Base-by-base conservation (phyloP, 371 early-diverging fungal genomes). In the Scutellospora calospora region DNA sequence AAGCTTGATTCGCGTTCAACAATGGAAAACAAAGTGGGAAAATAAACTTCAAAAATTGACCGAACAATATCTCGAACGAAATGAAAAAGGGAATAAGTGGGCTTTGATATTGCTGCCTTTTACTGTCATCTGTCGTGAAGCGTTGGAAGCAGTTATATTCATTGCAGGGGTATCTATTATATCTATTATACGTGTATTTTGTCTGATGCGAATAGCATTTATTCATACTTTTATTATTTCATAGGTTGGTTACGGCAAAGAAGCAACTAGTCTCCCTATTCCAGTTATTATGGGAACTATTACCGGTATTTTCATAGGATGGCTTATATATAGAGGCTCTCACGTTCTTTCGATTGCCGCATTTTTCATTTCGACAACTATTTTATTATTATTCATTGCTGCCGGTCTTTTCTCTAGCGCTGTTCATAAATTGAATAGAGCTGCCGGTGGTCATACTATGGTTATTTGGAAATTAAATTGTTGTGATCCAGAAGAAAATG, bases 61-160 rank as follows among this genome's bases (percentile, higher is more conserved):
- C 60, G 78, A 80, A 57, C 2, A 18, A 1, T 52, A 79, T 55
- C 71, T 79, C n/a, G 25, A 69, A 52, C 68, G 33, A 45, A 69
- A 79, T 38, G 38, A 79, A 27, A 54, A n/a, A 16, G 79, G 79
- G 22, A 77, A 83, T 11, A 83, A 85, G 68, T 93, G 93, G 81
- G 87, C 92, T 14, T 91, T 96, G 83, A 90, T 95, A 85, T 82
- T 93, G 66, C 83, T 94, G n/a, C 95, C 97, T 2, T 92, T 94
- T 76, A 84, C 95, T 73, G 94, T 96, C 6, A 90, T 96, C 1
- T 84, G 94, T 52, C 88, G 97, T 33, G 96, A 96, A 87, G 95
- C 95, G 5, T 87, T 96, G 41, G 95, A 94, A 84, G 90, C 93
- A 20, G 89, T 96, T 5, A 90, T 96, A 0, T 94, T 96, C 84